Conservation (phyloP, 345 rosid genomes). For the Chamaenerion angustifolium region DNA sequence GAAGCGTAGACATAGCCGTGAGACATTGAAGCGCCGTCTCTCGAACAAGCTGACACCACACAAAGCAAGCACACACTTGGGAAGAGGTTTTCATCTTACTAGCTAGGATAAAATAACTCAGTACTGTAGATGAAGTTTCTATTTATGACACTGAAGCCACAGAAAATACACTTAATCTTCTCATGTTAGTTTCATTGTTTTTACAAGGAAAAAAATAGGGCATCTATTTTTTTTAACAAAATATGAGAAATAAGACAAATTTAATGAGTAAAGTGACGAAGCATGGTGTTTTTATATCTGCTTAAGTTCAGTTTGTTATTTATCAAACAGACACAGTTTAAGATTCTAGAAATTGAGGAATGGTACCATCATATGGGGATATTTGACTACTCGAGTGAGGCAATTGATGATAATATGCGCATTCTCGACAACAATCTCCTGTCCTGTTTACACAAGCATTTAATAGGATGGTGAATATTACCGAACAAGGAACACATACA, state of each 20-base stretch:
- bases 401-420: conserved; percentile 42
- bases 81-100: no score
- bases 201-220: no score
- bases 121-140: not conserved
- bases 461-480: not conserved
- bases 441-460: conserved; percentile 27
- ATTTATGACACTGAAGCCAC: no score
- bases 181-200: no score
- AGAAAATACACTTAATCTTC: no score
- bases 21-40: conserved; percentile 89
- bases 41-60: conserved; percentile 47
- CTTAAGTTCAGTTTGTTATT: no score
- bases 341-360: not conserved
- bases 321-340: not conserved
- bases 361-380: conserved; percentile 63
- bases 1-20: conserved; percentile 49
- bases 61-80: not conserved
- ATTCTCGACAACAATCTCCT: conserved; percentile 45
- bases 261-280: no score
- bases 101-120: no score
- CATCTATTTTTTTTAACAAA: no score
- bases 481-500: not conserved
- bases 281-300: no score
- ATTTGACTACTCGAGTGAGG: conserved; percentile 34
- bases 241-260: no score